Evolutionary conservation across 345 rosid species (phyloP), one percentile per base, ranked within the genome.

Genomic region (Populus simonii): DNA sequence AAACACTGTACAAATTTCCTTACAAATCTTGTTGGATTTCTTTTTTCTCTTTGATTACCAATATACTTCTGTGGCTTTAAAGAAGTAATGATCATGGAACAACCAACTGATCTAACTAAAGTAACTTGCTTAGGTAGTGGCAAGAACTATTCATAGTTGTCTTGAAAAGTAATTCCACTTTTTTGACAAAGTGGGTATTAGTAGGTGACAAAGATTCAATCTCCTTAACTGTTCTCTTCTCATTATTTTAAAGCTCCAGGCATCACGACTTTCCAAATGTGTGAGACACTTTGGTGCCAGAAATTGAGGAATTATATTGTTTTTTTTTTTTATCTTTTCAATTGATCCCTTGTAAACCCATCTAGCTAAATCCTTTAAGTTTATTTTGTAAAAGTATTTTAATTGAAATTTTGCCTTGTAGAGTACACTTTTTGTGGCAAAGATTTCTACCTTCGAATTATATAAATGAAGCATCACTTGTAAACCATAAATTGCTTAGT

Each of bases 181-280:
- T 81, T 65, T 67, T 81, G 78, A 77, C 80, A 74, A 79, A 66
- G 68, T 66, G 76, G 62, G 62, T 38, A 31, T 23, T 39, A 70
- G 75, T 85, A 4, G 81, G 81, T 82, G 45, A 74, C 25, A 10
- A 66, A 76, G 61, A 74, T 68, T 71, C 68, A 7, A 49, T 71
- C 22, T 76, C 51, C 62, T 41, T 36, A 12, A 47, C 11, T 9
- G 31, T 3, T 47, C 0, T 59, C 22, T 59, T 8, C 18, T 59
- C 51, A 73, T 39, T 61, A 61, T 61, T 23, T 25, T 8, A 59
- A 59, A 23, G 29, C 27, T 59, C 22, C 27, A 59, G 9, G 11
- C 13, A 59, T 9, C 4, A 59, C 63, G n/a, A 9, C 63, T 59
- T 59, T 59, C 65, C 65, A 4, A n/a, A 10, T 59, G 29, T 23